These are phyloP conservation scores for Cyberlindnera japonica DNA, from an alignment of 805 yeast genomes.

Conservation along the genomic window DNA sequence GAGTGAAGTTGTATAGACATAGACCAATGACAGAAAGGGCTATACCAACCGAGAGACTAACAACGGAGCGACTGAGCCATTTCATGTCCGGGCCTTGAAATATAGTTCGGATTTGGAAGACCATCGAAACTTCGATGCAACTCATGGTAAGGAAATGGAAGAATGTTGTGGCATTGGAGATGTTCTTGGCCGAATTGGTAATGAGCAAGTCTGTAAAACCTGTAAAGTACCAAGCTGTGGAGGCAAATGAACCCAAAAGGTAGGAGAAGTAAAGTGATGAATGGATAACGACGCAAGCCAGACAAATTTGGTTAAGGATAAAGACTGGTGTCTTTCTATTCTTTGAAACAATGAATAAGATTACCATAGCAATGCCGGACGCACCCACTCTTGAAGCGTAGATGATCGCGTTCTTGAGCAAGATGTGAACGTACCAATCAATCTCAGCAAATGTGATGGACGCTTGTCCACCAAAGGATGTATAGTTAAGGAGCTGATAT, in stretches of 20 bases:
- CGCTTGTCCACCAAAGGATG: constrained; percentile 39
- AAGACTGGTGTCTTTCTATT: constrained; percentile 66
- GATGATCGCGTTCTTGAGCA: constrained; percentile 39
- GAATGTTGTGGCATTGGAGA: constrained; percentile 59
- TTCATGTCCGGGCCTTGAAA: constrained; percentile 55
- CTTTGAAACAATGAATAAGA: constrained; percentile 46
- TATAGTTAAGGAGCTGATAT: constrained; percentile 35
- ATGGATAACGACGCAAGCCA: constrained; percentile 54
- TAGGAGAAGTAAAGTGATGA: constrained; percentile 57
- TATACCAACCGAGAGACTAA: constrained; percentile 37
- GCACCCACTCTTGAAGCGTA: constrained; percentile 61
- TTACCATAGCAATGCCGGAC: constrained; percentile 42
- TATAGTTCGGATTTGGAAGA: constrained; percentile 68
- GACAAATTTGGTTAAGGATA: constrained; percentile 60
- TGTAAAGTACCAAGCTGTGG: constrained; percentile 36
- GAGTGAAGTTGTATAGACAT: constrained; percentile 50
- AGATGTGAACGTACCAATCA: constrained; percentile 34
- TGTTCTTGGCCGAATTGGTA: constrained; percentile 26
- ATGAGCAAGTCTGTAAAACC: constrained; percentile 43
- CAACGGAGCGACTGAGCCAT: constrained; percentile 37
- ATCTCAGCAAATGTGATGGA: constrained; percentile 39
- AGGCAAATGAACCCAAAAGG: constrained; percentile 47
- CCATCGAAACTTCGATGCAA: constrained; percentile 60
- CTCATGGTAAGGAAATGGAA: constrained; percentile 57
- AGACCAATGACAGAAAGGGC: constrained; percentile 56